These are phyloP conservation scores for Cnidoscolus chayamansa DNA, from an alignment of 441 rosid genomes.

Conservation along the genomic window DNA sequence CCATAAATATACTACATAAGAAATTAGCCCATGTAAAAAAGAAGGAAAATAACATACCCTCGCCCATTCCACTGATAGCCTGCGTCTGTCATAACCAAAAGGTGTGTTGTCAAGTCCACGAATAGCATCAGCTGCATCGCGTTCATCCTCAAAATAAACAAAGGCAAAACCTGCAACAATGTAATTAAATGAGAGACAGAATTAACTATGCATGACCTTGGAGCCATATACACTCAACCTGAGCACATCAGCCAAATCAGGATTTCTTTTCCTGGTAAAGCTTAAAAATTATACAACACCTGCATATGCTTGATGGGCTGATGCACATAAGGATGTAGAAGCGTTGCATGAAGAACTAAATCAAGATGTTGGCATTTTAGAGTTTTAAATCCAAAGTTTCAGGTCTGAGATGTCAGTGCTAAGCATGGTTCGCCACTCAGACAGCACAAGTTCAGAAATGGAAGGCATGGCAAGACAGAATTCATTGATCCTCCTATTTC, in stretches of 20 bases:
- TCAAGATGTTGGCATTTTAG: conserved; percentile 54
- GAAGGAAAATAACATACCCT: conserved; percentile 39
- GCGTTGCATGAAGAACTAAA: conserved; percentile 76
- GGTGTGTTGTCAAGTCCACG: conserved; percentile 58
- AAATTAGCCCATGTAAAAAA: not conserved
- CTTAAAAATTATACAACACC: conserved; percentile 61
- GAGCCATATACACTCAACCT: conserved; percentile 23
- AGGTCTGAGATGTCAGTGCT: conserved; percentile 61
- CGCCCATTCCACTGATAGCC: conserved; percentile 81
- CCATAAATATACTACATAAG: not conserved
- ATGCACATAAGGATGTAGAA: conserved; percentile 68
- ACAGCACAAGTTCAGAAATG: conserved; percentile 60
- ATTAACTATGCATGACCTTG: not conserved
- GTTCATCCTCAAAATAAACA: conserved; percentile 81
- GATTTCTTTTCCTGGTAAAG: conserved; percentile 36
- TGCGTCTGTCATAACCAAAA: conserved; percentile 73
- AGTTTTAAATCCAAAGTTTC: conserved; percentile 56
- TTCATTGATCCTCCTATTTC: conserved; percentile 59
- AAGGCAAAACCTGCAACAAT: conserved; percentile 75
- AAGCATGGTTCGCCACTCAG: conserved; percentile 71
- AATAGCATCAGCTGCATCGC: conserved; percentile 80
- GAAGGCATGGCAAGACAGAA: conserved; percentile 60
- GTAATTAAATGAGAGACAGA: conserved; percentile 23
- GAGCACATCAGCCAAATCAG: conserved; percentile 40
- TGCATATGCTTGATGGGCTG: conserved; percentile 68